Evolutionary conservation across 2,329 filamentous ascomycete genomes (phyloP).

Genomic region (Talaromyces marneffei): DNA sequence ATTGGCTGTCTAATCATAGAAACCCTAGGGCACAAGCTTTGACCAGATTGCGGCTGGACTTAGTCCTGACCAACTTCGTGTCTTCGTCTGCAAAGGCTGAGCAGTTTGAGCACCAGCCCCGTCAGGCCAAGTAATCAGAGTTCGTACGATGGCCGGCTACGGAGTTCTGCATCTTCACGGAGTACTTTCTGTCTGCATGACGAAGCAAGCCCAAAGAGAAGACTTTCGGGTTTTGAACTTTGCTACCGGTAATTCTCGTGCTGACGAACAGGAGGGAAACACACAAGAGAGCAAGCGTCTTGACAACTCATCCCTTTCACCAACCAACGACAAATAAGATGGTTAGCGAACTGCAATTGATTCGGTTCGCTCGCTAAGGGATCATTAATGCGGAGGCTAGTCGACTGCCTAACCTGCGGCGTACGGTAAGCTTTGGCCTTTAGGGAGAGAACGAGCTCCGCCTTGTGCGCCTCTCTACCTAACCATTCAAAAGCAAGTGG

Average conservation of each 20-base stretch:
- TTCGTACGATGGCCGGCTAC: not conserved
- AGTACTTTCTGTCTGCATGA: not conserved
- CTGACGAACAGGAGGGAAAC: not conserved
- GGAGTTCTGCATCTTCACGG: not conserved
- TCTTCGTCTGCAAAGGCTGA: not conserved
- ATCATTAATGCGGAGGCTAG: not conserved
- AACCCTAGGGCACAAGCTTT: not conserved
- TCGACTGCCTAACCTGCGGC: not conserved
- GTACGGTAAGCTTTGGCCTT: not conserved
- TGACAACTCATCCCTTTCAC: not conserved
- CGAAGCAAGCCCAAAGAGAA: not conserved
- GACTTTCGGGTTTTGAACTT: not conserved
- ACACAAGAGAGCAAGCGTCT: not conserved
- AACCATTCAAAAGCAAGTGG: not conserved
- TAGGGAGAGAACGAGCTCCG: not conserved
- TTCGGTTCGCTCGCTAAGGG: not conserved
- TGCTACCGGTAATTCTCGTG: not conserved
- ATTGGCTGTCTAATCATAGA: conserved; percentile 5
- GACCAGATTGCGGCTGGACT: not conserved
- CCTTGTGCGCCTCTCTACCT: not conserved
- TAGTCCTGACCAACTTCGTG: not conserved
- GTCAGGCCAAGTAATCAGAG: not conserved
- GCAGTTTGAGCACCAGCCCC: not conserved
- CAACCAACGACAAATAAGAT: not conserved
- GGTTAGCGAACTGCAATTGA: not conserved